These are phyloP conservation scores for Claviceps sp. DNA, from an alignment of 2,329 filamentous ascomycete species.

Conservation along the genomic window DNA sequence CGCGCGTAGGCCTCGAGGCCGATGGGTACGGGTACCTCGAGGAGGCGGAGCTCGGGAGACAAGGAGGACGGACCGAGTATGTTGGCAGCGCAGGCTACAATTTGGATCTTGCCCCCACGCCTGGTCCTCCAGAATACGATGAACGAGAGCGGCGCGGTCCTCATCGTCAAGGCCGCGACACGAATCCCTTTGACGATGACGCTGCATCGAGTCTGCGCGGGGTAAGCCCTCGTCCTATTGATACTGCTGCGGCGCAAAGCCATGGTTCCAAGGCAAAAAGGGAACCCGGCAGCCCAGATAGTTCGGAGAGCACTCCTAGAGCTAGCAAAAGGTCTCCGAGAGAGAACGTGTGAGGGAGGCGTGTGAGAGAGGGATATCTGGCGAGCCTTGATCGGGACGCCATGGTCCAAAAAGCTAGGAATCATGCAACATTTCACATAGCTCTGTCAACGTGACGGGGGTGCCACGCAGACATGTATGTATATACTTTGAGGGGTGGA, in stretches of 20 bases:
- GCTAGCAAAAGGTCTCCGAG: constrained; percentile 55
- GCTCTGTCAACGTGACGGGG: no score
- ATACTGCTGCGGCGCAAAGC: constrained; percentile 25
- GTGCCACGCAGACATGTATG: no score
- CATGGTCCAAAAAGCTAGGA: not conserved
- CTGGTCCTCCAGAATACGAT: constrained; percentile 17
- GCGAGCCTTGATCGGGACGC: not conserved
- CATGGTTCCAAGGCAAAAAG: constrained; percentile 15
- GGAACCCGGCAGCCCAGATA: constrained; percentile 14
- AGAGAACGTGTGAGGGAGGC: constrained; percentile 45
- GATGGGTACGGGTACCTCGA: constrained; percentile 60
- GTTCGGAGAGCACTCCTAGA: constrained; percentile 38
- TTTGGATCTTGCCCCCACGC: constrained; percentile 32
- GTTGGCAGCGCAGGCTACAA: constrained; percentile 29
- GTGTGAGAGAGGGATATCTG: not conserved
- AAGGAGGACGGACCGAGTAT: constrained; percentile 18
- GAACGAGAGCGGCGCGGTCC: constrained; percentile 17
- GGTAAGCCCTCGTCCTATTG: constrained; percentile 64
- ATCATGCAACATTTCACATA: not conserved
- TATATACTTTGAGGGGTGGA: no score
- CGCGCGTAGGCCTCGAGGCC: constrained; percentile 61
- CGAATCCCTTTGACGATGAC: constrained; percentile 61
- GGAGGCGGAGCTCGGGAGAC: constrained; percentile 55
- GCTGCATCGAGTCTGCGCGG: constrained; percentile 53
- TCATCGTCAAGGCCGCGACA: constrained; percentile 21